A percentile compares a stretch with the other conserved stretches of the same genome.
Evolutionary conservation across 1,139 yeast species (phyloP).

Genomic region (Suhomyces anneliseae): DNA sequence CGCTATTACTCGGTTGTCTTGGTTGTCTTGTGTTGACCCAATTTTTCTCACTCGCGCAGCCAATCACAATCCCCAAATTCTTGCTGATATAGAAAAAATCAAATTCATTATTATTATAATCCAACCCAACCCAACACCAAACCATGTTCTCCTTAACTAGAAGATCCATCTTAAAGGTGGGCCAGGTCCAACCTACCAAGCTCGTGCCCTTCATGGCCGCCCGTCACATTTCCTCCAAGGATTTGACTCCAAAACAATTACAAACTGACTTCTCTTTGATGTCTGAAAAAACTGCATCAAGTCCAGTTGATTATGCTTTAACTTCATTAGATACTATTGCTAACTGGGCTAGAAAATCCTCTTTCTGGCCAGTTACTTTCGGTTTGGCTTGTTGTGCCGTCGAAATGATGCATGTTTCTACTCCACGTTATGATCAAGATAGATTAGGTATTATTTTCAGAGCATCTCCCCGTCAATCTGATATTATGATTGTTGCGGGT

Average conservation of each 20-base stretch:
- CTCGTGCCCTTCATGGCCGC: conserved; percentile 13
- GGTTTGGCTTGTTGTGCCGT: conserved; percentile 94
- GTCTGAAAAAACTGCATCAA: conserved; percentile 44
- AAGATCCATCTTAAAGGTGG: conserved; percentile 24
- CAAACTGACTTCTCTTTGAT: conserved; percentile 48
- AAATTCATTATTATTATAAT: background rate
- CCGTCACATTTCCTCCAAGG: conserved; percentile 42
- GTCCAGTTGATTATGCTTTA: conserved; percentile 75
- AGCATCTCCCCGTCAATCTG: conserved; percentile 92
- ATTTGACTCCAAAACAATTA: conserved; percentile 44
- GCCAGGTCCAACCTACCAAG: conserved; percentile 17
- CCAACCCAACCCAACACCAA: conserved; percentile 7
- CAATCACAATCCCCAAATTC: conserved; percentile 31
- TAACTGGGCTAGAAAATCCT: conserved; percentile 90
- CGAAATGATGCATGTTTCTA: conserved; percentile 93
- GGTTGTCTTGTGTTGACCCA: no score
- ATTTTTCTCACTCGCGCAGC: conserved; percentile 15
- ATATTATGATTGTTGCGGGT: conserved; percentile 92
- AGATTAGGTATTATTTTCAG: conserved; percentile 91
- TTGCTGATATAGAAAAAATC: conserved; percentile 28
- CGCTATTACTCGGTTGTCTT: no score
- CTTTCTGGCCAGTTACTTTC: conserved; percentile 93
- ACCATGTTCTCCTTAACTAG: conserved; percentile 29
- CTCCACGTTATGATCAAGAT: conserved; percentile 92
- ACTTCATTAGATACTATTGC: conserved; percentile 84